phyloP scores from a whole-genome alignment of 148 eudicot species.

The Amaranthus cruentus region DNA sequence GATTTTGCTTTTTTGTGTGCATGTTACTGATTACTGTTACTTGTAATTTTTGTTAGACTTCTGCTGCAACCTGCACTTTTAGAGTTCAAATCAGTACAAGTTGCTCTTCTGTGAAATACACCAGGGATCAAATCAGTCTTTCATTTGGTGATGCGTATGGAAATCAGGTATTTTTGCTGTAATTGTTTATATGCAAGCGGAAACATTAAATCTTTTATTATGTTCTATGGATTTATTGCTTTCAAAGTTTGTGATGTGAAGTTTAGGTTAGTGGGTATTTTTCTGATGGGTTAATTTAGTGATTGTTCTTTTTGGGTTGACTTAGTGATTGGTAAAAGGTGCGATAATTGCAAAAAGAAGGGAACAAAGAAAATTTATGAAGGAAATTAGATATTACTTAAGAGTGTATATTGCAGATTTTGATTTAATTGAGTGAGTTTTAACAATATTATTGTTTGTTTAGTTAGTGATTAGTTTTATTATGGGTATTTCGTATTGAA shows the following conservation, averaged over 20 bases:
- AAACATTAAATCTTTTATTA: not conserved
- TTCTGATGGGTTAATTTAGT: not conserved
- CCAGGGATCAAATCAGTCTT: conserved; percentile 50
- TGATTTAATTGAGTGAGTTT: not conserved
- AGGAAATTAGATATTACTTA: not conserved
- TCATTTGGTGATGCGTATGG: conserved; percentile 63
- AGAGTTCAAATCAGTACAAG: conserved; percentile 51
- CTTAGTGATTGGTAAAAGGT: not conserved
- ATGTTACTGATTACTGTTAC: not conserved
- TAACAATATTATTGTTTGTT: not conserved
- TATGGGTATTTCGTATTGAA: too few relatives aligned
- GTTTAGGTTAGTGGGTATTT: conserved; percentile 20
- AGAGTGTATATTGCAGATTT: conserved; percentile 1
- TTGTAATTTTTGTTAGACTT: not conserved
- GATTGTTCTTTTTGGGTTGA: conserved; percentile 2
- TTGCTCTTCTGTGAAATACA: conserved; percentile 38
- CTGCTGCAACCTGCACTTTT: conserved; percentile 29
- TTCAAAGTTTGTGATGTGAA: not conserved
- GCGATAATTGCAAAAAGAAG: not conserved
- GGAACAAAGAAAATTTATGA: not conserved
- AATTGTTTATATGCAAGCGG: too few relatives aligned
- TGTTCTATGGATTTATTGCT: conserved; percentile 6
- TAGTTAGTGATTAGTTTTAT: too few relatives aligned
- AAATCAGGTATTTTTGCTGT: conserved; percentile 33
- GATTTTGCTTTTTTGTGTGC: not conserved